A percentile compares a stretch with the other conserved stretches of the same genome.
phyloP scores from a whole-genome alignment of 176 grass and related monocot species.

The Raddia guianensis region DNA sequence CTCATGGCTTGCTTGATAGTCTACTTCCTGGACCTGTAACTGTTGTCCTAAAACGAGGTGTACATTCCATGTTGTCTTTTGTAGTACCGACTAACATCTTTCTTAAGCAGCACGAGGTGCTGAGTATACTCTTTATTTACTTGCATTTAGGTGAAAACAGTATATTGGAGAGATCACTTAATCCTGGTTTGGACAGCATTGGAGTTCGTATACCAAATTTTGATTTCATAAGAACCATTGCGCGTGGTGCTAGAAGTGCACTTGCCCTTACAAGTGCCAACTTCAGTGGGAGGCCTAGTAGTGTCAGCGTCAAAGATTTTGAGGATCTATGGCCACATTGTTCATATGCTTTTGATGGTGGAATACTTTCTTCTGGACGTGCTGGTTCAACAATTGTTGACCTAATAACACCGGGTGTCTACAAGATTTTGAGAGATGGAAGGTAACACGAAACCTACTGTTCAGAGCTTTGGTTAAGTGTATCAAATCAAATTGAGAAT shows the following conservation, averaged over 20 bases:
- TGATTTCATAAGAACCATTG: constrained; percentile 75
- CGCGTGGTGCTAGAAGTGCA: constrained; percentile 80
- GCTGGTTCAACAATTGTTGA: constrained; percentile 96
- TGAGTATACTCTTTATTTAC: constrained; percentile 27
- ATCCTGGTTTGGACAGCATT: constrained; percentile 86
- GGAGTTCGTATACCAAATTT: constrained; percentile 80
- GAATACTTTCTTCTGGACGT: constrained; percentile 70
- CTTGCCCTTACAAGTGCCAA: constrained; percentile 95
- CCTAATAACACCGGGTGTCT: constrained; percentile 65
- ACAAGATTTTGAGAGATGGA: constrained; percentile 90
- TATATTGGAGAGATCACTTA: constrained; percentile 76
- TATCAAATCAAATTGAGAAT: constrained; percentile 11
- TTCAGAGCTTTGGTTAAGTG: not conserved
- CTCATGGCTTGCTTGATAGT: constrained; percentile 71
- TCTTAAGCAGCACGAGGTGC: constrained; percentile 22
- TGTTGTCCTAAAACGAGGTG: constrained; percentile 90
- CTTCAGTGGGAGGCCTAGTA: constrained; percentile 71
- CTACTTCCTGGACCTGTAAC: constrained; percentile 92
- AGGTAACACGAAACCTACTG: constrained; percentile 53
- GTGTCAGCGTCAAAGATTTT: constrained; percentile 75
- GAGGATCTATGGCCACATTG: constrained; percentile 80
- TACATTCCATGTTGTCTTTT: not conserved
- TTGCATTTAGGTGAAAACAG: constrained; percentile 60
- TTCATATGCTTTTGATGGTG: constrained; percentile 83
- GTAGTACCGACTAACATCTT: not conserved